Conservation (phyloP, 805 yeast genomes). For the Lachancea thermotolerans region DNA sequence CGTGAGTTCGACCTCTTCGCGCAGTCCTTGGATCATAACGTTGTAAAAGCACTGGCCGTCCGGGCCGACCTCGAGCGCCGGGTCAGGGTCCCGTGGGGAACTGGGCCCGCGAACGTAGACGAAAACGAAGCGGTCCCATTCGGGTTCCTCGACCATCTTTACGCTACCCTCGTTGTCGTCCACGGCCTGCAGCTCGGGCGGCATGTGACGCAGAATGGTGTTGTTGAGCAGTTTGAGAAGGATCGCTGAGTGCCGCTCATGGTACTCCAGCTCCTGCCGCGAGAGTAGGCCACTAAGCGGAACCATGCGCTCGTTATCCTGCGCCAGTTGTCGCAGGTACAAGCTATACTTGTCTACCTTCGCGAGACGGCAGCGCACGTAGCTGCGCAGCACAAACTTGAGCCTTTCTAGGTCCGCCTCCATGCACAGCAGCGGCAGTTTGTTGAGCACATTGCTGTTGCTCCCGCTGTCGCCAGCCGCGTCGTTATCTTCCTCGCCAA, state of each 20-base stretch:
- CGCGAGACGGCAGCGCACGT: conserved; percentile 65
- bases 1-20: conserved; percentile 49
- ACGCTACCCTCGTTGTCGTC: conserved; percentile 67
- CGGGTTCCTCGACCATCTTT: conserved; percentile 76
- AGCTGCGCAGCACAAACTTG: conserved; percentile 73
- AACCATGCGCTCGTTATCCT: conserved; percentile 30
- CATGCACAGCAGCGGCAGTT: conserved; percentile 72
- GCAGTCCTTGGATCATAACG: conserved; percentile 39
- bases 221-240: conserved; percentile 58
- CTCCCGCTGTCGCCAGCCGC: background rate
- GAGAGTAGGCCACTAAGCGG: conserved; percentile 38
- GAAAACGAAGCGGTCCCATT: conserved; percentile 70
- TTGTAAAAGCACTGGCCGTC: conserved; percentile 31
- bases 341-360: conserved; percentile 70
- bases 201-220: conserved; percentile 61
- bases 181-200: conserved; percentile 59
- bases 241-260: conserved; percentile 61
- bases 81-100: conserved; percentile 10
- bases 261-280: conserved; percentile 54
- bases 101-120: conserved; percentile 32
- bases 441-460: conserved; percentile 44
- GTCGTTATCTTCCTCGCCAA: background rate
- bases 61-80: conserved; percentile 37
- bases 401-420: conserved; percentile 90
- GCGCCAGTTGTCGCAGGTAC: conserved; percentile 40